Base-by-base conservation (phyloP, 495 filamentous ascomycete genomes). In the Aspergillus conjunctus region DNA sequence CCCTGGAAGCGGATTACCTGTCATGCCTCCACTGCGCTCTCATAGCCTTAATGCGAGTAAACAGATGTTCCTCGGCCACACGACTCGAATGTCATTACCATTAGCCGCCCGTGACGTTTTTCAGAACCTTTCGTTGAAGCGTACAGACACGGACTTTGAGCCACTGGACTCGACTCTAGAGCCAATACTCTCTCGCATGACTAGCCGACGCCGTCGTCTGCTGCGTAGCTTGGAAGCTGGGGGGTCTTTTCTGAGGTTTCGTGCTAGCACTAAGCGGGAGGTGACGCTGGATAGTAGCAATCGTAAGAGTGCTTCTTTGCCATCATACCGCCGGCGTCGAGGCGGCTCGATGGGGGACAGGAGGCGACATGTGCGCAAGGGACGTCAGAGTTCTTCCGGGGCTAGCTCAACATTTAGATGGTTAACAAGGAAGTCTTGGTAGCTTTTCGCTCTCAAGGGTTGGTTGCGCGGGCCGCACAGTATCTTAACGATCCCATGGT, bases 1-100 rank as follows among this genome's bases (percentile, higher is more conserved):
- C 32, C 72, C 72, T 49, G 61, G 68, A 8, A 71, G 69, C 37
- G 70, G 72, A 2, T 58, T 65, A 8, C 60, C 62, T 18, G 67
- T 73, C 37, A 67, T 64, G 45, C 72, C 70, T 17, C 70, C 72
- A 14, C 54, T 44, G 15, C 68, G 72, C 18, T 62, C 56, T 12
- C 60, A 71, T 41, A 73, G 70, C 33, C 53, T 74, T 11, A 61
- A 51, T 22, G 68, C 56, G 7, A 68, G 66, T 45, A 68, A 61
- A 49, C 63, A 66, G 61, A 43, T 64, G 14, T 71, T 68, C 34
- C 44, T 26, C 22, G 31, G 43, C 2, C 52, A 56, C 10, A n/a
- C 22, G 10, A 18, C 7, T 7, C 51, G 68, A 11, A 37, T 71
- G 52, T 48, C 53, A 39, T 56, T 71, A 21, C 62, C 68, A 20